Percentiles rank a stretch among this genome's conserved stretches.
phyloP scores from a whole-genome alignment of 768 basidiomycete species.

The Tremella fuciformis region DNA sequence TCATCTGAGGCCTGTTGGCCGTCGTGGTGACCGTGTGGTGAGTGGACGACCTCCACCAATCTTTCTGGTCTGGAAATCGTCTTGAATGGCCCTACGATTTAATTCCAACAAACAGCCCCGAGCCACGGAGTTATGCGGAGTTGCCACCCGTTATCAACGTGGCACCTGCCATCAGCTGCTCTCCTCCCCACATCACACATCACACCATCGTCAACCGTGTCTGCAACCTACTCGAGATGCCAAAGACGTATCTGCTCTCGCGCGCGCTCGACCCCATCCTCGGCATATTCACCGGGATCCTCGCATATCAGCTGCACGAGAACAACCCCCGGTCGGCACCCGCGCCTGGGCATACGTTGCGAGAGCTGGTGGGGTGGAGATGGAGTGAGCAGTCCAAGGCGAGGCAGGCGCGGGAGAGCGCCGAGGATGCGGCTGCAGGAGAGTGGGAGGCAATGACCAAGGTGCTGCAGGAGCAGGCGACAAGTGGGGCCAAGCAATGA shows the following conservation, averaged over 20 bases:
- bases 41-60: neutral
- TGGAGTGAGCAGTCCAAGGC: slow-evolving; percentile 27
- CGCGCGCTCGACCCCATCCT: slow-evolving; percentile 48
- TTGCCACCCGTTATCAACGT: neutral
- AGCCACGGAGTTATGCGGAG: too few relatives aligned
- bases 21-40: neutral
- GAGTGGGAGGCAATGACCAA: slow-evolving; percentile 43
- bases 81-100: too few relatives aligned
- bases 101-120: too few relatives aligned
- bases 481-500: too few relatives aligned
- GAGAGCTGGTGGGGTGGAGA: slow-evolving; percentile 48
- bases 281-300: slow-evolving; percentile 49
- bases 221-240: slow-evolving; percentile 25
- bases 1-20: slow-evolving; percentile 1
- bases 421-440: slow-evolving; percentile 14
- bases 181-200: neutral
- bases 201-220: neutral
- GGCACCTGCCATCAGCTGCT: neutral
- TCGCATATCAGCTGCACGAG: slow-evolving; percentile 51
- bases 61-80: neutral
- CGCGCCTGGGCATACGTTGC: slow-evolving; percentile 43
- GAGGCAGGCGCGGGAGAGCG: slow-evolving; percentile 13
- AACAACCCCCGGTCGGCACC: slow-evolving; percentile 50
- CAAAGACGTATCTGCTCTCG: slow-evolving; percentile 47
- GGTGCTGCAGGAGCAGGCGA: slow-evolving; percentile 28